phyloP scores from a whole-genome alignment of 2,329 filamentous ascomycete species.

The Alternaria atra region DNA sequence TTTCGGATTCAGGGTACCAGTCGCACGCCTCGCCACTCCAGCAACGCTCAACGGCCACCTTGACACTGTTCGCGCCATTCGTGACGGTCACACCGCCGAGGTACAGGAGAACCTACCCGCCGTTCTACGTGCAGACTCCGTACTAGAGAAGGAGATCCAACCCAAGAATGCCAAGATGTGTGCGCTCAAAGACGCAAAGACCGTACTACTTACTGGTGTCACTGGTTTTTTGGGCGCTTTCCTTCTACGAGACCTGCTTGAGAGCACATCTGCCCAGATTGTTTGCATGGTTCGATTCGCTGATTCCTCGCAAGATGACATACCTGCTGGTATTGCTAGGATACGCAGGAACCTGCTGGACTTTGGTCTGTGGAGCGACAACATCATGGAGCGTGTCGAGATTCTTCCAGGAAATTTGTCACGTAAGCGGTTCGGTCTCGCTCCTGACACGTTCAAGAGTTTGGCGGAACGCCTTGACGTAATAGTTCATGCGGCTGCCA shows the following conservation, averaged over 20 bases:
- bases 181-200: slow-evolving; percentile 71
- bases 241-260: slow-evolving; percentile 72
- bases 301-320: slow-evolving; percentile 71
- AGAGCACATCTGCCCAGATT: slow-evolving; percentile 73
- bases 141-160: slow-evolving; percentile 74
- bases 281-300: slow-evolving; percentile 78
- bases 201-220: slow-evolving; percentile 76
- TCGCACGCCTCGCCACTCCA: slow-evolving; percentile 74
- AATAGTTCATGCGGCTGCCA: slow-evolving; percentile 79
- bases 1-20: slow-evolving; percentile 77
- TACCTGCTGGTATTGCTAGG: slow-evolving; percentile 73
- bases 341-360: slow-evolving; percentile 81
- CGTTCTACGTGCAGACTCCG: slow-evolving; percentile 71
- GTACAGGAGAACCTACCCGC: slow-evolving; percentile 79
- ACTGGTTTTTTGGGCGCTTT: slow-evolving; percentile 82
- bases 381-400: slow-evolving; percentile 79
- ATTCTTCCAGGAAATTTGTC: slow-evolving; percentile 78
- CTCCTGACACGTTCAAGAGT: slow-evolving; percentile 70
- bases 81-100: slow-evolving; percentile 76
- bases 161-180: slow-evolving; percentile 63
- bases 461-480: slow-evolving; percentile 73
- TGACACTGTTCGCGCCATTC: slow-evolving; percentile 72
- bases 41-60: slow-evolving; percentile 78
- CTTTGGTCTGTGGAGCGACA: slow-evolving; percentile 78
- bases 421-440: slow-evolving; percentile 72